phyloP scores from a whole-genome alignment of 2,329 filamentous ascomycete species.

The Didymella pinodella region DNA sequence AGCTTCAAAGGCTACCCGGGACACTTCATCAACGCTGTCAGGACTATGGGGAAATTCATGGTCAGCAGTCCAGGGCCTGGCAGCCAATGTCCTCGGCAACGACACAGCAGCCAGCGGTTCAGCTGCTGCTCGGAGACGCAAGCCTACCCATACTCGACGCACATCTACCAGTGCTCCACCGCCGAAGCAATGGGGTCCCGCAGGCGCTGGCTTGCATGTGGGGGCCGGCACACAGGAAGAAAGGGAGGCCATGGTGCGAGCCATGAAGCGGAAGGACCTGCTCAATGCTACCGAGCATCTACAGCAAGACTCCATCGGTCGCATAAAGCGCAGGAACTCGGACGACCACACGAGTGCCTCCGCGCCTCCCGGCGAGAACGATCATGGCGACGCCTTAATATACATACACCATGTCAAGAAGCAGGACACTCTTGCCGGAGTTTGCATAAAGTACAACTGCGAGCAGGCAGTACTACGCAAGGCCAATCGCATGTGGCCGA shows the following conservation, averaged over 20 bases:
- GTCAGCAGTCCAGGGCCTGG: constrained; percentile 59
- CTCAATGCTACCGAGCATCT: constrained; percentile 53
- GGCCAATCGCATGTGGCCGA: constrained; percentile 93
- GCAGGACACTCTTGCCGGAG: constrained; percentile 86
- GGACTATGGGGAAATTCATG: constrained; percentile 59
- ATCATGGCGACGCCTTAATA: constrained; percentile 78
- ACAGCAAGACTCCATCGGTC: constrained; percentile 56
- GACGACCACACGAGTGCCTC: constrained; percentile 64
- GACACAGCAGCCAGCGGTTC: constrained; percentile 40
- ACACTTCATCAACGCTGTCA: constrained; percentile 47
- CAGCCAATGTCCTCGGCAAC: constrained; percentile 57
- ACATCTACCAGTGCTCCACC: constrained; percentile 49
- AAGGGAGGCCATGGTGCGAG: constrained; percentile 56
- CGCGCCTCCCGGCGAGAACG: constrained; percentile 63
- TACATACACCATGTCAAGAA: constrained; percentile 88
- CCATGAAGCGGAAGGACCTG: constrained; percentile 60
- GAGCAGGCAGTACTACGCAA: constrained; percentile 82
- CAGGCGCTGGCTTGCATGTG: constrained; percentile 48
- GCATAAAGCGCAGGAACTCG: constrained; percentile 71
- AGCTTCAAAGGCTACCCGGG: constrained; percentile 30
- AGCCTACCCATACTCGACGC: constrained; percentile 43
- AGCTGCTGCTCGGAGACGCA: constrained; percentile 35
- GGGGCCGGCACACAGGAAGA: constrained; percentile 58
- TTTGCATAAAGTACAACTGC: constrained; percentile 90
- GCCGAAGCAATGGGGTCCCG: constrained; percentile 59